phyloP scores from a whole-genome alignment of 2,329 filamentous ascomycete genomes.

The Alternaria rosae region DNA sequence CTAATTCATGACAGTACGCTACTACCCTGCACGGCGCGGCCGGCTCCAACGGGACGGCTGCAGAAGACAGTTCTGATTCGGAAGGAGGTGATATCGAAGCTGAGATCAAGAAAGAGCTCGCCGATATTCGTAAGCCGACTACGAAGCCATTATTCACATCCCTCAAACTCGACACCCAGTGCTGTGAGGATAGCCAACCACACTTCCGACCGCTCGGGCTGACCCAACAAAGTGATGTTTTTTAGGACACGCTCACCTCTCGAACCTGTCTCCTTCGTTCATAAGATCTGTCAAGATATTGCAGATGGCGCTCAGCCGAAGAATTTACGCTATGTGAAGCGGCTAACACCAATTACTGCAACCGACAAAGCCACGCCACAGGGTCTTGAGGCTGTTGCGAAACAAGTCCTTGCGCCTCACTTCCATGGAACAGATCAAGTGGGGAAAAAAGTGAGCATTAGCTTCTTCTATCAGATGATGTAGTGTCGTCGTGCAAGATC shows the following conservation, averaged over 20 bases:
- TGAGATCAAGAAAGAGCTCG: constrained; percentile 75
- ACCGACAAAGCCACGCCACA: constrained; percentile 73
- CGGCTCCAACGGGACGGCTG: constrained; percentile 51
- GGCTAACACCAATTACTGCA: constrained; percentile 66
- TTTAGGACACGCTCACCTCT: constrained; percentile 64
- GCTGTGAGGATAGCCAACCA: constrained; percentile 52
- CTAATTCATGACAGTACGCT: constrained; percentile 69
- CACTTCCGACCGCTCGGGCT: constrained; percentile 9
- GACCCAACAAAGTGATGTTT: constrained; percentile 59
- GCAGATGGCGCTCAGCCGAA: constrained; percentile 59
- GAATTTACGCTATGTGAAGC: constrained; percentile 65
- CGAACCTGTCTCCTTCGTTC: constrained; percentile 67
- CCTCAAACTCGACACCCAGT: constrained; percentile 63
- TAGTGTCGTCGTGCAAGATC: constrained; percentile 12
- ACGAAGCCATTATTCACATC: constrained; percentile 60
- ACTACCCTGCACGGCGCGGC: constrained; percentile 60
- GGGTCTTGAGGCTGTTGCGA: constrained; percentile 71
- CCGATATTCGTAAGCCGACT: constrained; percentile 63
- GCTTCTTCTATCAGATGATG: constrained; percentile 13
- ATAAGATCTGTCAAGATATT: constrained; percentile 65
- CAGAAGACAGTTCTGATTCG: constrained; percentile 44
- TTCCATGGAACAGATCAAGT: constrained; percentile 64
- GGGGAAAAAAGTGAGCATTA: constrained; percentile 60
- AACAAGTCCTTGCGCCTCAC: constrained; percentile 67
- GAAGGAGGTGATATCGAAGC: constrained; percentile 70